Evolutionary conservation across 1,139 yeast genomes (phyloP), one percentile per base, ranked within the genome.

Genomic region (Nakaseomyces sp.): DNA sequence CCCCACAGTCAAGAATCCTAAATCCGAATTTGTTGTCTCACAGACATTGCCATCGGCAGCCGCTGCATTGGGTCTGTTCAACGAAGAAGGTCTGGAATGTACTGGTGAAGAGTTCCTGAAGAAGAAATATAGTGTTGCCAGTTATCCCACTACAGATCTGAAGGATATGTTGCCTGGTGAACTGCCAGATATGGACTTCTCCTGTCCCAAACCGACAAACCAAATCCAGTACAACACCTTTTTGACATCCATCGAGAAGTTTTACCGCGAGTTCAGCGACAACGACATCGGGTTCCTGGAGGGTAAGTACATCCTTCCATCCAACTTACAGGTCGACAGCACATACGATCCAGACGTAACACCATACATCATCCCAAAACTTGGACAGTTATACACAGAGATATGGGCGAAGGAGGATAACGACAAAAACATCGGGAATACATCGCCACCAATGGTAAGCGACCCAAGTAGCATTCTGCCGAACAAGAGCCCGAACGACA

Each of bases 171-270:
- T 93, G 35, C 96, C 98, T 0, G 99, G 98, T 2, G 76, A 71
- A 31, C 81, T 88, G 22, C 98, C 98, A 8, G 79, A 84, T 61
- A 76, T 74, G 45, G 98, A 91, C 62, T 88, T 85, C 56, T 82
- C 96, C 8, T 78, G 80, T 50, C 79, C 79, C 18, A 89, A 89
- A 56, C 96, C 96, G 6, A 68, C 87, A 2, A 89, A 86, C 62
- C 98, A 91, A 66, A 94, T 91, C 17, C 96, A 88, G 57, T 88
- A 85, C 62, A 73, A 87, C 15, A 89, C 98, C 0, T 93, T 86
- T 61, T 82, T 86, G 50, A 68, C 91, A 0, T 87, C 83, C 53
- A 73, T 88, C 40, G 98, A 91, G 60, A 86, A 91, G 29, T 91
- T 76, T 60, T 89, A 83, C 65, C 72, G 95, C 47, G 75, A 76